Base-by-base conservation (phyloP, 192 early-diverging fungal species). In the Rhizoclosmatium globosum region DNA sequence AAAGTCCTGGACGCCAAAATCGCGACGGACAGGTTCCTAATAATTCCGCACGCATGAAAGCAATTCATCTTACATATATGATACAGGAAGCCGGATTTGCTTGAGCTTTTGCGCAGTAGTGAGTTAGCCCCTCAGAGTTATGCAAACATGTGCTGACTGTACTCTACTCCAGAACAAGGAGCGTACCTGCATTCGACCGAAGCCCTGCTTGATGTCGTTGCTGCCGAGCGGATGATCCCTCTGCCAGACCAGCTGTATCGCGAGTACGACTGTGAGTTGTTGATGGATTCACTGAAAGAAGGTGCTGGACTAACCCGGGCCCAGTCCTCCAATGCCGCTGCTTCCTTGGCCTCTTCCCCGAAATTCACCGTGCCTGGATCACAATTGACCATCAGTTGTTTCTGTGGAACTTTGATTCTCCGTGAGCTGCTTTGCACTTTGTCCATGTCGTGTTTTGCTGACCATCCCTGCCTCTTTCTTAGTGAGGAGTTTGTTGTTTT, bases 321-420 rank as follows among this genome's bases (percentile, higher is more conserved):
- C 44, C 64, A 86, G 85, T 87, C 31, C 85, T 95, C 1, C 88
- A 94, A 82, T 93, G 90, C 72, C 89, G 90, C 64, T 91, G 91
- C 74, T 97, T 94, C 81, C 93, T 96, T 90, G 97, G 97, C 1
- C 81, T 99, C 23, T 95, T 95, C 46, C 94, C 96, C 13, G 94
- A 96, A 72, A 93, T 99, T 67, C 85, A 93, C 64, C 92, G 93
- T 31, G 96, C 93, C 17, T 99, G 96, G 94, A 94, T 98, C 48
- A 94, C 94, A 1, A 92, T 99, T 61, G 95, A 95, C 82, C 91
- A 95, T 80, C 86, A 90, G 45, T 86, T 98, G 43, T 97, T 94
- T 78, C 82, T 99, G 47, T 97, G 95, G 96, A 94, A 99, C 82
- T 98, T 95, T 81, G 88, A 91, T 53, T 90, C 94, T 39, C 89